These are phyloP conservation scores for Tulasnella sp. DNA, from an alignment of 768 basidiomycete genomes.

Conservation along the genomic window DNA sequence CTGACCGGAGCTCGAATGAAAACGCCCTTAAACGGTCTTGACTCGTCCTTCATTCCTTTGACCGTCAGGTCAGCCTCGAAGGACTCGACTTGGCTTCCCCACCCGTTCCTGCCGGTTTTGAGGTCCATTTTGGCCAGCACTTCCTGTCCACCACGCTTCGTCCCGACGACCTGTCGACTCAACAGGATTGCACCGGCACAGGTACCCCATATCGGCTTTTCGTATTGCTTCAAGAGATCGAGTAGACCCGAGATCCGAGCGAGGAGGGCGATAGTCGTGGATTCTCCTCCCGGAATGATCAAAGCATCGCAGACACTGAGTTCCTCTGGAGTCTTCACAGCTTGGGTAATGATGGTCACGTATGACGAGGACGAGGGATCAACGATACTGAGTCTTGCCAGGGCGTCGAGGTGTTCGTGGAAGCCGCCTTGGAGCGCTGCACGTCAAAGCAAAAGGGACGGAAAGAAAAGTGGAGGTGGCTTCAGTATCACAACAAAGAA, in stretches of 20 bases:
- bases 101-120: constrained; percentile 77
- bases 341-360: constrained; percentile 18
- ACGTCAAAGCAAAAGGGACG: background rate
- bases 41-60: constrained; percentile 45
- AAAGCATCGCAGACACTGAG: constrained; percentile 67
- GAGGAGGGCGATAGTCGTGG: constrained; percentile 79
- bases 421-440: constrained; percentile 90
- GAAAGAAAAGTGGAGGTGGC: background rate
- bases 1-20: constrained; percentile 91
- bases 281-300: constrained; percentile 96
- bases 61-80: constrained; percentile 73
- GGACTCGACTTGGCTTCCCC: constrained; percentile 92
- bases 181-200: constrained; percentile 93
- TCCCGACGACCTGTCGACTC: constrained; percentile 49
- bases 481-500: background rate
- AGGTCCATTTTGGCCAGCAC: constrained; percentile 71
- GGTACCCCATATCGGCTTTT: constrained; percentile 90
- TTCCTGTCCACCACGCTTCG: constrained; percentile 82
- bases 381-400: constrained; percentile 43
- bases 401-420: constrained; percentile 65
- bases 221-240: constrained; percentile 65
- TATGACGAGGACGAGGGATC: constrained; percentile 20
- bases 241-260: constrained; percentile 64
- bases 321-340: constrained; percentile 70
- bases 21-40: constrained; percentile 60